Evolutionary conservation across 2,329 filamentous ascomycete species (phyloP), one percentile per base, ranked within the genome.

Genomic region (Tolypocladium nubicola): DNA sequence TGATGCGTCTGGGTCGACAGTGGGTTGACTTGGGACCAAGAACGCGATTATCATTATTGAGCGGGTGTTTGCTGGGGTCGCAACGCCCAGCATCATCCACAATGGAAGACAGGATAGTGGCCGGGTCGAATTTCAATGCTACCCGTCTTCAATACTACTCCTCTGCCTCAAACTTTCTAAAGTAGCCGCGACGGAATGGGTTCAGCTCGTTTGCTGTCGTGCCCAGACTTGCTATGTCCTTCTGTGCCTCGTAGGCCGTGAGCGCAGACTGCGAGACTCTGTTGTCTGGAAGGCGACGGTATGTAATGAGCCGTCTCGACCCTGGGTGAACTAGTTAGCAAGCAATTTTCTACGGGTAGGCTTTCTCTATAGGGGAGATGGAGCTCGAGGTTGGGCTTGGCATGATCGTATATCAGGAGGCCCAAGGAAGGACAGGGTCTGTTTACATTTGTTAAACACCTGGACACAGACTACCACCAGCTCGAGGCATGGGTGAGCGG

Each of bases 291-390:
- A 89, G 75, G 55, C 91, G 82, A 50, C 84, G 80, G 70, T 97
- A 97, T 0, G 91, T 96, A 55, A 97, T 87, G 40, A 99, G 77
- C 62, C 90, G 82, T 59, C 94, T 83, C 23, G 91, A 94, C 94
- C 92, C 88, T 91, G 53, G 19, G 2, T 30, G 52, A n/a, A 38
- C 21, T 55, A 43, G 58, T 67, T 58, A 63, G 62, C 38, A 16
- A 50, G 52, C 7, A 39, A 10, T 49, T 50, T 16, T 23, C 58
- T 45, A 37, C 23, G 4, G 23, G 23, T 26, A 26, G 23, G 23
- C 23, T 26, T 26, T 26, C 4, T 26, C 23, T 26, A 26, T 26
- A 3, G 4, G 23, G 23, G 23, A 26, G 23, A 3, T 50, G 3
- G 19, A 8, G 9, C 26, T 33, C 9, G 16, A 8, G 4, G 5